Percentiles rank a stretch among this genome's conserved stretches.
Evolutionary conservation across 2,329 filamentous ascomycete genomes (phyloP).

Genomic region (Aureobasidium sp.): DNA sequence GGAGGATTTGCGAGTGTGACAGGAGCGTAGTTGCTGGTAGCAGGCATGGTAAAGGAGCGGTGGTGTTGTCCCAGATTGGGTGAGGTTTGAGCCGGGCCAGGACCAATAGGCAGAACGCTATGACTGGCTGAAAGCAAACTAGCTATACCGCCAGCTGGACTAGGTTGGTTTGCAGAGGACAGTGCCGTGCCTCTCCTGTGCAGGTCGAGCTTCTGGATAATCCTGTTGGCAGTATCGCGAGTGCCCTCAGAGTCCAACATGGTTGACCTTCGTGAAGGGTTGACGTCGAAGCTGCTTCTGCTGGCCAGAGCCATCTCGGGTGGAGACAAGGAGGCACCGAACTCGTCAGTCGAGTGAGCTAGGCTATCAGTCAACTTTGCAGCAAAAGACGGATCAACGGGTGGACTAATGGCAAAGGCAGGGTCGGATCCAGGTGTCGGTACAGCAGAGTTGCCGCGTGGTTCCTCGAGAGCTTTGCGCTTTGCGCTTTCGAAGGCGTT

Average conservation of each 20-base stretch:
- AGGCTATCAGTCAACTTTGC: constrained; percentile 65
- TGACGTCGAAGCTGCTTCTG: constrained; percentile 67
- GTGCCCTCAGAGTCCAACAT: constrained; percentile 60
- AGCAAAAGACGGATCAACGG: constrained; percentile 83
- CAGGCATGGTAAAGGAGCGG: constrained; percentile 37
- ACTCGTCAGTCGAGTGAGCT: constrained; percentile 46
- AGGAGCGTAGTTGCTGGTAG: constrained; percentile 64
- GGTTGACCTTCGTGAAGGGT: constrained; percentile 33
- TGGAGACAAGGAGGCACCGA: constrained; percentile 52
- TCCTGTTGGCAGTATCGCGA: constrained; percentile 74
- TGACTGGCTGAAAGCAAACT: constrained; percentile 81
- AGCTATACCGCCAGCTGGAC: constrained; percentile 62
- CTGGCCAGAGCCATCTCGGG: constrained; percentile 50
- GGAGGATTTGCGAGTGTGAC: constrained; percentile 77
- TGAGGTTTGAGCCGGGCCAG: constrained; percentile 25
- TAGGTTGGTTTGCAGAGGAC: constrained; percentile 27
- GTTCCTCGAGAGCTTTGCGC: constrained; percentile 78
- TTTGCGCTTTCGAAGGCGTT: constrained; percentile 90
- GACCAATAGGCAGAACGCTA: constrained; percentile 62
- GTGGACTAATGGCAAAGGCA: constrained; percentile 87
- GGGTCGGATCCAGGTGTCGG: constrained; percentile 50
- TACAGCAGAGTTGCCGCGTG: constrained; percentile 42
- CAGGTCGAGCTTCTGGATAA: constrained; percentile 88
- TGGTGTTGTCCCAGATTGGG: constrained; percentile 15
- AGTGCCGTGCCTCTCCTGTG: constrained; percentile 57